Base-by-base conservation (phyloP, 2,329 filamentous ascomycete genomes). In the Dactylellina haptotyla region DNA sequence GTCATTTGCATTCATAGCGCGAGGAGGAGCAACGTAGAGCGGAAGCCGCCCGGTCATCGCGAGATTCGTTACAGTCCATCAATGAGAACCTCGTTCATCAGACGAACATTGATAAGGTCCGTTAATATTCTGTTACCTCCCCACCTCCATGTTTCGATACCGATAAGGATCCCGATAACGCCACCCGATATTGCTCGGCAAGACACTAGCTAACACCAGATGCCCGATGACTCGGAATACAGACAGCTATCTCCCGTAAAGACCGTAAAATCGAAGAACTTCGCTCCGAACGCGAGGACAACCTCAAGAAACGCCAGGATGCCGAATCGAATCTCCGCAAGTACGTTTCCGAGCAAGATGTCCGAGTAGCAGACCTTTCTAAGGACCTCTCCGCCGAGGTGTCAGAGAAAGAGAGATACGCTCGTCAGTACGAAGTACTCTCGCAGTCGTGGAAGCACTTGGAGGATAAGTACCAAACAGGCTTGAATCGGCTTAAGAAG, bases 231-330 rank as follows among this genome's bases (percentile, higher is more conserved):
- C 25, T n/a, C n/a, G n/a, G n/a, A 63, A 58, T 20, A 66, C 59
- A 74, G 70, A 62, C 63, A n/a, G 77, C 77, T 1, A 66, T 78
- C 9, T 74, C 76, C 48, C 75, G 77, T 8, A 78, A 78, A 43
- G 77, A 78, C 45, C 76, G 77, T 34, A 78, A 78, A 64, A 77
- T 78, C 45, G 77, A 78, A 64, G 77, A 78, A 69, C 69, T 78
- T 32, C 77, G 76, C 41, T 75, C 71, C 12, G 77, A 78, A 62
- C 75, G 75, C 58, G 77, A 78, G 25, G 72, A 75, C 16, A 77
- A 78, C 71, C 59, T 69, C 9, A 61, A 64, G 9, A 75, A 70
- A 62, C 72, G 77, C 16, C 58, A 75, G 41, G 77, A 77, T 14
- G 75, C 76, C 41, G 77, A 78, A 61, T 43, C 67, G 23, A 77